Percentiles rank a stretch among this genome's conserved stretches.
These are phyloP conservation scores for Reticulascus tulasneorum DNA, from an alignment of 2,329 filamentous ascomycete genomes.

Conservation along the genomic window DNA sequence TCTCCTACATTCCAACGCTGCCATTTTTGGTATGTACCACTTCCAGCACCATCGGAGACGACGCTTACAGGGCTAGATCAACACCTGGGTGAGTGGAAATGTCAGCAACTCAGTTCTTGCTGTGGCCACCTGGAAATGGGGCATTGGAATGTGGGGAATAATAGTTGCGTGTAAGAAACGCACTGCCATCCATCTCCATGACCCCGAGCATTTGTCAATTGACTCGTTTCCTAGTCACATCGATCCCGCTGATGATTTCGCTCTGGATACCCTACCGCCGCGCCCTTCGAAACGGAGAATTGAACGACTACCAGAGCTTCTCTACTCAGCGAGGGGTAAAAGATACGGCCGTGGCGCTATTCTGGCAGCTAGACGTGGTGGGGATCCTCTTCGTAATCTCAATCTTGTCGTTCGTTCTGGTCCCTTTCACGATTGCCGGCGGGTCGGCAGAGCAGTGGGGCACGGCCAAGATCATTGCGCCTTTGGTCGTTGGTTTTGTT, in stretches of 20 bases:
- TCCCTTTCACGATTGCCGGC: conserved; percentile 52
- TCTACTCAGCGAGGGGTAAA: too few relatives aligned
- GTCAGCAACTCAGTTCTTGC: conserved; percentile 47
- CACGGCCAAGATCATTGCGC: conserved; percentile 45
- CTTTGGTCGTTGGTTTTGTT: conserved; percentile 46
- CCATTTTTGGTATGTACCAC: conserved; percentile 59
- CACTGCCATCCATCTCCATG: too few relatives aligned
- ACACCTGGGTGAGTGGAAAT: conserved; percentile 61
- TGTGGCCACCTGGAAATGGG: conserved; percentile 55
- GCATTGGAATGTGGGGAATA: conserved; percentile 61
- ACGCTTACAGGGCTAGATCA: too few relatives aligned
- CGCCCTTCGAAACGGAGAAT: too few relatives aligned
- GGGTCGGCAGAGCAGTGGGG: conserved; percentile 44
- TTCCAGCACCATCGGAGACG: too few relatives aligned
- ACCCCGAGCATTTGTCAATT: too few relatives aligned
- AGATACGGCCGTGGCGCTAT: conserved; percentile 41
- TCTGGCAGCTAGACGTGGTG: conserved; percentile 51
- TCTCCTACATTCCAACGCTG: conserved; percentile 57
- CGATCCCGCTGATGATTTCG: conserved; percentile 54
- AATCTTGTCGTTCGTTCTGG: conserved; percentile 43
- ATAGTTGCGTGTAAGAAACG: too few relatives aligned
- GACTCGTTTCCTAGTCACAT: too few relatives aligned
- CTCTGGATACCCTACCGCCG: too few relatives aligned
- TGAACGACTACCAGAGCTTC: too few relatives aligned
- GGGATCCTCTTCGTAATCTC: conserved; percentile 43